A percentile compares a stretch with the other conserved stretches of the same genome.
Evolutionary conservation across 441 rosid species (phyloP).

Genomic region (Gossypium gossypioides): DNA sequence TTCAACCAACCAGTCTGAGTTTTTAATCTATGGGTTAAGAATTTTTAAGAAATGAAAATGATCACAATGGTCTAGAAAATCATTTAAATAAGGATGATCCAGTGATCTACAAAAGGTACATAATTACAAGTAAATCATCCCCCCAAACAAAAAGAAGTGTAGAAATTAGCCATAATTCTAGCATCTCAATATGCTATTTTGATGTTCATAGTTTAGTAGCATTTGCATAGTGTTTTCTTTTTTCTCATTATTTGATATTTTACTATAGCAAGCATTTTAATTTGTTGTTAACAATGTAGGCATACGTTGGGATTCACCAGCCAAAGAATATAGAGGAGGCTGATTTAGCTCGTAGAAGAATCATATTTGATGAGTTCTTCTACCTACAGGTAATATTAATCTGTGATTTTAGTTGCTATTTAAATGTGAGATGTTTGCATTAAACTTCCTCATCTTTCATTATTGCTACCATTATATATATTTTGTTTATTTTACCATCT

Average conservation of each 20-base stretch:
- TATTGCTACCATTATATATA: neutral
- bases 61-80: neutral
- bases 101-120: neutral
- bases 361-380: conserved; percentile 89
- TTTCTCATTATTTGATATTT: conserved; percentile 11
- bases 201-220: neutral
- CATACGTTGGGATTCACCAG: conserved; percentile 74
- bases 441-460: neutral
- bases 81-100: neutral
- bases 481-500: neutral
- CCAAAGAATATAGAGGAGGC: conserved; percentile 78
- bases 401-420: conserved; percentile 1
- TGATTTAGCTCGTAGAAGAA: conserved; percentile 90
- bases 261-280: neutral
- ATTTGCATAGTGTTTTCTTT: neutral
- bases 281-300: conserved; percentile 40
- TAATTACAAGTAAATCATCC: neutral
- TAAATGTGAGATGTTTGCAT: conserved; percentile 1
- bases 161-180: neutral
- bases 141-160: neutral
- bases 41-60: neutral
- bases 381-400: conserved; percentile 65
- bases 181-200: neutral
- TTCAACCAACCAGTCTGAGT: neutral
- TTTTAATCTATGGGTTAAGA: neutral